Base-by-base conservation (phyloP, 768 basidiomycete species). In the Podaxis sp. region DNA sequence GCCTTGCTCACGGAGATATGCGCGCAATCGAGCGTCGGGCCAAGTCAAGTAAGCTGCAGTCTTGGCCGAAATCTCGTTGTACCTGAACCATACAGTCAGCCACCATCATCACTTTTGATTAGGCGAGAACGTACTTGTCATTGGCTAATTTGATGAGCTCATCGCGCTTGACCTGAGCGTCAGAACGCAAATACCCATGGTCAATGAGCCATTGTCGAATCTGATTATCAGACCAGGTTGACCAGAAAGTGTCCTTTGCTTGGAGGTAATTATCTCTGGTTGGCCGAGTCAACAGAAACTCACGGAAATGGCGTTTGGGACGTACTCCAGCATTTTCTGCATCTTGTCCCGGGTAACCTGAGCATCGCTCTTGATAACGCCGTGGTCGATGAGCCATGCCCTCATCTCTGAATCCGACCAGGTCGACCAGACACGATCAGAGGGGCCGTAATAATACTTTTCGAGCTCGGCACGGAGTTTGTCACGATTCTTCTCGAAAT, bases 11-110 rank as follows among this genome's bases (percentile, higher is more conserved):
- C 93, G 82, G 18, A 98, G 82, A 73, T 91, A 97, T 1, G 90
- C 93, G 50, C 95, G 88, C 27, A 98, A 85, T 35, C 95, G 83
- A 2, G 95, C 91, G 68, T 98, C 95, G 11, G 93, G 91, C 96
- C 96, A 98, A 9, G 82, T 81, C 53, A 95, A 77, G 74, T 96
- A 97, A 2, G 84, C 76, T 2, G 86, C 79, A 1, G 81, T 79
- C 37, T 76, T 67, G 1, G 70, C 67, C 11, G 69, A 64, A 13
- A 67, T 66, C 48, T 87, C 82, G 57, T 77, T 78, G 67, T 84
- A 86, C 69, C 84, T 91, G 64, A n/a, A 36, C 28, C 54, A 25
- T 48, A 48, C 56, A 36, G 64, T 50, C 35, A n/a, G 23, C 11
- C 7, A 25, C 3, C 54, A 27, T 14, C 54, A 27, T 14, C 13